Conservation (phyloP, 2,329 filamentous ascomycete genomes). For the Botrytis tulipae region DNA sequence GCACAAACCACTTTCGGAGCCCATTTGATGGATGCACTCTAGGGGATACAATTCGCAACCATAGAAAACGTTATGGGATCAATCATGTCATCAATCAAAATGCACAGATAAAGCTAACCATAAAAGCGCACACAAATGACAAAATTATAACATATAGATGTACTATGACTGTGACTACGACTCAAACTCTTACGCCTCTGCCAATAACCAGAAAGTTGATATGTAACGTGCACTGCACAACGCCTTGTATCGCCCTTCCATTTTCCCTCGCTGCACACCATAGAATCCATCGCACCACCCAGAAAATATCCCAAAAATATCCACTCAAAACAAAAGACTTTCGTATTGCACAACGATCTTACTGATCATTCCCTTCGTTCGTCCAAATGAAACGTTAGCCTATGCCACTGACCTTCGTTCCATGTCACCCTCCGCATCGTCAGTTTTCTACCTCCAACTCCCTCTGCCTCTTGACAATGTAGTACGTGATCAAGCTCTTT, state of each 20-base stretch:
- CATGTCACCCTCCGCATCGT: neutral
- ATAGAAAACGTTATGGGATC: neutral
- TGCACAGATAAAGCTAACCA: neutral
- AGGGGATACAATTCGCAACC: too few species aligned
- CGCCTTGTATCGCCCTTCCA: constrained; percentile 1
- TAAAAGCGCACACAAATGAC: neutral
- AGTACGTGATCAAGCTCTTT: constrained; percentile 76
- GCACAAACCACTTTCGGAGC: too few species aligned
- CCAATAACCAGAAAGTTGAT: constrained; percentile 6
- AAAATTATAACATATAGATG: neutral
- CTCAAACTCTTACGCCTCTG: neutral
- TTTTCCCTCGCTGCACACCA: constrained; percentile 4
- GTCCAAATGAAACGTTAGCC: constrained; percentile 11
- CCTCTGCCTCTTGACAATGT: constrained; percentile 69
- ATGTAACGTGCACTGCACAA: constrained; percentile 4
- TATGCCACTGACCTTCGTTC: neutral
- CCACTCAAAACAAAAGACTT: neutral
- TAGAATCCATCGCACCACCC: constrained; percentile 14
- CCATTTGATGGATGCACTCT: too few species aligned
- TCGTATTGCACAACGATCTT: neutral
- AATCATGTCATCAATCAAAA: neutral
- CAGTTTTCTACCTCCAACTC: constrained; percentile 42
- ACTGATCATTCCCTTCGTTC: neutral
- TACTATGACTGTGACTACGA: neutral
- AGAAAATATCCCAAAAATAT: constrained; percentile 15